Evolutionary conservation across 306 rosid genomes (phyloP).

Genomic region (Myrica gale): DNA sequence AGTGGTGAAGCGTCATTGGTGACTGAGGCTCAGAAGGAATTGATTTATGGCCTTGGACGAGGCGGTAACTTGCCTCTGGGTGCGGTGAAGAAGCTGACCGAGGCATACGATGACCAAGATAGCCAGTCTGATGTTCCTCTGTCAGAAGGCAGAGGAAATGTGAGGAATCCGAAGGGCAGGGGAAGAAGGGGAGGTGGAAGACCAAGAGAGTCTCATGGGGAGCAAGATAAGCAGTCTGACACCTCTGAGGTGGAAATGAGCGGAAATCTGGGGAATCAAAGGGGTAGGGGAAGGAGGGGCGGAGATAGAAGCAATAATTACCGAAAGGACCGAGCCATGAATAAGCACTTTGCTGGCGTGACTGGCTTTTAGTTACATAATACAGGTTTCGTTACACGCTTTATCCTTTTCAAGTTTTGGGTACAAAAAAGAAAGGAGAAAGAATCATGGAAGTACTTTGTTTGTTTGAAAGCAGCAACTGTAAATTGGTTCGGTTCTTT

Average conservation of each 20-base stretch:
- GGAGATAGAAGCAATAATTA: conserved; percentile 61
- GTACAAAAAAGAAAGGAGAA: background rate
- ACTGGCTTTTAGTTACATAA: conserved; percentile 47
- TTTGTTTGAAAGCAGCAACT: background rate
- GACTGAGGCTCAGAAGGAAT: conserved; percentile 56
- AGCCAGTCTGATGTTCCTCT: conserved; percentile 40
- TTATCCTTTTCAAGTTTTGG: background rate
- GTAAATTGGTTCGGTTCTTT: background rate
- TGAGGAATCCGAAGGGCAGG: conserved; percentile 39
- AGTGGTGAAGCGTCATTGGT: conserved; percentile 69
- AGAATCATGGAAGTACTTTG: background rate
- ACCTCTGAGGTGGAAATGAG: conserved; percentile 36
- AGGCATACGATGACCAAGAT: conserved; percentile 44
- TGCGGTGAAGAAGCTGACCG: conserved; percentile 71
- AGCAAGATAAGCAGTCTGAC: conserved; percentile 42
- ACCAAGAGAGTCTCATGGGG: conserved; percentile 33
- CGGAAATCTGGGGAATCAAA: conserved; percentile 32
- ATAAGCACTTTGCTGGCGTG: conserved; percentile 80
- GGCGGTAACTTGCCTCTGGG: conserved; percentile 95
- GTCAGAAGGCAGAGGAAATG: conserved; percentile 43
- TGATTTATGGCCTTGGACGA: conserved; percentile 90
- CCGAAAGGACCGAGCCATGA: conserved; percentile 86
- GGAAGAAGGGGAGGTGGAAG: conserved; percentile 46
- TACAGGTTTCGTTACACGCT: conserved; percentile 1
- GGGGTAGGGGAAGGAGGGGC: conserved; percentile 51